Evolutionary conservation across 345 rosid genomes (phyloP), one percentile per base, ranked within the genome.

Genomic region (Mercurialis annua): DNA sequence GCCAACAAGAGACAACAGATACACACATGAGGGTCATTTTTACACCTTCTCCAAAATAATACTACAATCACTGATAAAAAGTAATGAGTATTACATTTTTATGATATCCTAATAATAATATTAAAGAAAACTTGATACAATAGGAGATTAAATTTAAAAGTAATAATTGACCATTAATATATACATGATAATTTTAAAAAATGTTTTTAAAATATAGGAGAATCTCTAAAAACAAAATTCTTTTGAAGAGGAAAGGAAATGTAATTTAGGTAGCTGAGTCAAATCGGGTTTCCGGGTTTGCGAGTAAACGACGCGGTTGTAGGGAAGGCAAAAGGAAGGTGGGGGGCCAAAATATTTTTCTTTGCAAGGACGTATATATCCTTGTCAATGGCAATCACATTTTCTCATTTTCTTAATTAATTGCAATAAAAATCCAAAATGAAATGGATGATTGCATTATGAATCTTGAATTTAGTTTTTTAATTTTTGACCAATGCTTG

Each of bases 231-330:
- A n/a, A n/a, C n/a, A n/a, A n/a, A n/a, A n/a, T n/a, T n/a, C n/a
- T n/a, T n/a, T n/a, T n/a, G 8, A 17, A 18, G 10, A 0, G 4
- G 10, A 30, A 31, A 20, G 26, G 24, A 16, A 9, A 52, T 48
- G 10, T 14, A 12, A 31, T 24, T 1, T 17, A 0, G 73, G 64
- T 48, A 15, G 68, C 81, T 27, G 71, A 60, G 83, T 79, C 85
- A 78, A 81, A 71, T 15, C 68, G 67, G 73, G 78, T 73, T 66
- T 36, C 61, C 30, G 10, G 23, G 54, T 14, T 56, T n/a, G 40
- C 65, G 46, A 61, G 70, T 70, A 69, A 52, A 11, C 29, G 18
- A 75, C 76, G 78, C 80, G 81, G 59, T 50, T 3, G 2, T 16
- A 48, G 29, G 60, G 63, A 71, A 70, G 59, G 47, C 23, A 10